Conservation (phyloP, 1,139 yeast species). For the Yamadazyma siamensis region DNA sequence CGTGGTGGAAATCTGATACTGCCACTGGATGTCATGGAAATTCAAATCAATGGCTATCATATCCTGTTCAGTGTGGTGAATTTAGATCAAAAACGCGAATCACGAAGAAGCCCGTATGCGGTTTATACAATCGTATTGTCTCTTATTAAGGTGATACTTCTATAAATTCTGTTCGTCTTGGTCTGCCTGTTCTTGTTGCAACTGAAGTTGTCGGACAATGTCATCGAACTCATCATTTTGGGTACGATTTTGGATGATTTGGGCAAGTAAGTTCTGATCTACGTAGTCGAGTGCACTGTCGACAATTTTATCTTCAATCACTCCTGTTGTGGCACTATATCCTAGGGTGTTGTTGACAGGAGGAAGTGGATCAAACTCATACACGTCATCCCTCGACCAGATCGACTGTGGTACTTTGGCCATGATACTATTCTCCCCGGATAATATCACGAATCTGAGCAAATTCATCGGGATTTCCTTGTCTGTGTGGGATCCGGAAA, state of each 20-base stretch:
- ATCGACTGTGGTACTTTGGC: constrained; percentile 60
- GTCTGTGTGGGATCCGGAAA: constrained; percentile 8
- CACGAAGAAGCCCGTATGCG: not conserved
- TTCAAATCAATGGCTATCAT: constrained; percentile 48
- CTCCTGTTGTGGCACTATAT: constrained; percentile 28
- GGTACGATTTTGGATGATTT: constrained; percentile 31
- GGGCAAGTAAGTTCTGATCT: constrained; percentile 39
- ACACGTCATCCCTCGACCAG: constrained; percentile 62
- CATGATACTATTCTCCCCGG: constrained; percentile 69
- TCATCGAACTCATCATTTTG: constrained; percentile 27
- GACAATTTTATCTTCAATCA: constrained; percentile 18
- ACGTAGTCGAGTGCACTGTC: constrained; percentile 36
- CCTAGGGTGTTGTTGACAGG: constrained; percentile 36
- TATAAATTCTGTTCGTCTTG: constrained; percentile 7
- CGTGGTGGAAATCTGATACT: constrained; percentile 46
- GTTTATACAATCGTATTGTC: not conserved
- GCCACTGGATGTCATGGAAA: constrained; percentile 45
- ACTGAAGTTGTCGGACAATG: constrained; percentile 20
- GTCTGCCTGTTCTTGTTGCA: constrained; percentile 6
- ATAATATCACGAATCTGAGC: constrained; percentile 61
- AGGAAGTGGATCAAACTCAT: constrained; percentile 70
- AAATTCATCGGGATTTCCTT: constrained; percentile 53
- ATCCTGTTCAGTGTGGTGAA: too few species aligned
- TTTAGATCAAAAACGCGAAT: not conserved
- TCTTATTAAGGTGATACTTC: not conserved